Base-by-base conservation (phyloP, 2,329 filamentous ascomycete species). In the Aspergillus intermedius region DNA sequence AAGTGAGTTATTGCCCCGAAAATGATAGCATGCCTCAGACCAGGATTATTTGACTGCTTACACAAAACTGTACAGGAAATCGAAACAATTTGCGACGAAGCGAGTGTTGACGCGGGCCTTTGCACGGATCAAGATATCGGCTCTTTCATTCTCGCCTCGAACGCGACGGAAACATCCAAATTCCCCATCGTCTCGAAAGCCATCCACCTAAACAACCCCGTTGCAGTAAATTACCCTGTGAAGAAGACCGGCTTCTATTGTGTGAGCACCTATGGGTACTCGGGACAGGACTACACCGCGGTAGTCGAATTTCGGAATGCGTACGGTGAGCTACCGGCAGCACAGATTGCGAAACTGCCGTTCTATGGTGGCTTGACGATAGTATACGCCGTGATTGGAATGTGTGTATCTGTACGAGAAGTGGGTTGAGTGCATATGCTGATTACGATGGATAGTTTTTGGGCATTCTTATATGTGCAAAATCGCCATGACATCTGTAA, bases 341-440 rank as follows among this genome's bases (percentile, higher is more conserved):
- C 90, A 1, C 91, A 98, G 68, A 96, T 98, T 56, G 87, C 94
- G 17, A 98, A 98, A 70, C 77, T 98, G 50, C 91, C 93, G 2
- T 98, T 98, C 68, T 98, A 98, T 63, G 93, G 91, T 42, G 91
- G 87, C 49, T 83, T 97, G 58, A 91, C 91, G 0, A 91, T 98
- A 54, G 82, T 95, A 28, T 98, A 98, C 70, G 90, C 90, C 44
- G 79, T 97, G 17, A 81, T 97, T 57, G 84, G 83, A 57, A 79
- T 82, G 67, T 86, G 80, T 49, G 78, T 74, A 30, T 30, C 4
- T 44, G 48, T 13, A 8, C 46, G 28, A 41, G 21, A 7, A 37
- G 21, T 17, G 12, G 23, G 21, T 23, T 3, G 4, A 5, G 7
- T 8, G 3, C 1, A 17, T 37, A 19, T 30, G 35, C 66, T 68